phyloP scores from a whole-genome alignment of 2,329 filamentous ascomycete species.

The Epicoccum nigrum region DNA sequence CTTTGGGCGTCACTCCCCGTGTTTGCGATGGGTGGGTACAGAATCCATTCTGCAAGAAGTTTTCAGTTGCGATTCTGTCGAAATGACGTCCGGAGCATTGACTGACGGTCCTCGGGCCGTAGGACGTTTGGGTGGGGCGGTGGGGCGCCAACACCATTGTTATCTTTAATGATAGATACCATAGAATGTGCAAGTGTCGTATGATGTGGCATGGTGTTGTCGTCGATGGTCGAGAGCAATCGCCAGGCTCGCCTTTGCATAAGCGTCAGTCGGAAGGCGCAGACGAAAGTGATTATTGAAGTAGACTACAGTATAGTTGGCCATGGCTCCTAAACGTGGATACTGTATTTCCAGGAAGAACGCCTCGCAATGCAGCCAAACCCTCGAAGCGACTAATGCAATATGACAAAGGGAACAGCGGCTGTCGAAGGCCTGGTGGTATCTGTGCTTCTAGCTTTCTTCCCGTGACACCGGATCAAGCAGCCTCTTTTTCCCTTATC shows the following conservation, averaged over 20 bases:
- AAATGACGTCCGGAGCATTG: slow-evolving; percentile 14
- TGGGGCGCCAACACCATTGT: no score
- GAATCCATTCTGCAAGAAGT: slow-evolving; percentile 7
- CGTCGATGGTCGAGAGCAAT: no score
- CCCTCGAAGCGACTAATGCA: slow-evolving; percentile 3
- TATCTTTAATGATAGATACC: no score
- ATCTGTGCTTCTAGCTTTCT: no score
- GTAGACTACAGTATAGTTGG: no score
- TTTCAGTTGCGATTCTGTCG: slow-evolving; percentile 11
- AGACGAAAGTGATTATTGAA: no score
- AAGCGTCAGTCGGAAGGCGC: no score
- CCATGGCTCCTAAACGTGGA: no score
- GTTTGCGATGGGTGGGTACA: slow-evolving; percentile 6
- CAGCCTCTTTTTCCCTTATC: slow-evolving; percentile 15
- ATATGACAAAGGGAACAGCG: slow-evolving; percentile 18
- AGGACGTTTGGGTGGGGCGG: slow-evolving; percentile 11
- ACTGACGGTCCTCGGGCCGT: slow-evolving; percentile 6
- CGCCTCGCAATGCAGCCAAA: slow-evolving; percentile 19
- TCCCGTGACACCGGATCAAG: background rate
- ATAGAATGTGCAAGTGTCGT: no score
- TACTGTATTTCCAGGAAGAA: no score
- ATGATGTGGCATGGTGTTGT: no score
- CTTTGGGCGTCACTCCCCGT: background rate
- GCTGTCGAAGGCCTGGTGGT: background rate
- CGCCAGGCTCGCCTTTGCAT: no score